Percentiles rank a stretch among this genome's conserved stretches.
These are phyloP conservation scores for Fonsecaea pedrosoi DNA, from an alignment of 2,329 filamentous ascomycete species.

Conservation along the genomic window DNA sequence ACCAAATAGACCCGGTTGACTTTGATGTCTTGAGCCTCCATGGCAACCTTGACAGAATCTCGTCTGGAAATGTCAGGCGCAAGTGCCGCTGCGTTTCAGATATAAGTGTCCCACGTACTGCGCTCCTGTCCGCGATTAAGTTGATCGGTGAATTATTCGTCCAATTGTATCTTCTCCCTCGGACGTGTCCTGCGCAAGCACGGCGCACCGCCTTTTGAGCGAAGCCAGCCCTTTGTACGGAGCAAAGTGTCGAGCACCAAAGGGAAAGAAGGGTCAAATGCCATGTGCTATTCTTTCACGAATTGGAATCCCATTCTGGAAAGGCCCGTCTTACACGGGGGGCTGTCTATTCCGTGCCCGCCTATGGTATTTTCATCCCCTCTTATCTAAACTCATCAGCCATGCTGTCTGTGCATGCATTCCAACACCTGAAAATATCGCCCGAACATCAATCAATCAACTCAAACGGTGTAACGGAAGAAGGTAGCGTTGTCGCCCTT, in stretches of 20 bases:
- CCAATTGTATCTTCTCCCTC: conserved; percentile 60
- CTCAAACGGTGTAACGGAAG: conserved; percentile 34
- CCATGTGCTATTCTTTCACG: no score
- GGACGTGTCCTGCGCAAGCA: conserved; percentile 70
- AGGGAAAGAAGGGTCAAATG: no score
- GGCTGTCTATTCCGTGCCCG: no score
- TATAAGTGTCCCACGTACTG: conserved; percentile 83
- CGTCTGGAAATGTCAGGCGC: conserved; percentile 85
- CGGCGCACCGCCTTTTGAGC: conserved; percentile 54
- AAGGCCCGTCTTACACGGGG: no score
- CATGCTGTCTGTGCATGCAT: neutral
- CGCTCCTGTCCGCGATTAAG: conserved; percentile 74
- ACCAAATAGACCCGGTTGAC: conserved; percentile 87
- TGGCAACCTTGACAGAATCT: conserved; percentile 88
- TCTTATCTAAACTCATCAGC: neutral
- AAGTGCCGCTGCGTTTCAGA: conserved; percentile 78
- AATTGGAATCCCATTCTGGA: no score
- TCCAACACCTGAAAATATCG: neutral
- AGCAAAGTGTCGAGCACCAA: no score
- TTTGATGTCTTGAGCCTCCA: conserved; percentile 73
- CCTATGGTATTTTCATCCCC: neutral
- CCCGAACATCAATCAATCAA: neutral
- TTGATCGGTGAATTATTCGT: conserved; percentile 73
- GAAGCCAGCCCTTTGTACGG: conserved; percentile 48
- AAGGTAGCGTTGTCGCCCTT: conserved; percentile 35